Evolutionary conservation across 768 basidiomycete species (phyloP), one percentile per base, ranked within the genome.

Genomic region (Mrakia frigida): DNA sequence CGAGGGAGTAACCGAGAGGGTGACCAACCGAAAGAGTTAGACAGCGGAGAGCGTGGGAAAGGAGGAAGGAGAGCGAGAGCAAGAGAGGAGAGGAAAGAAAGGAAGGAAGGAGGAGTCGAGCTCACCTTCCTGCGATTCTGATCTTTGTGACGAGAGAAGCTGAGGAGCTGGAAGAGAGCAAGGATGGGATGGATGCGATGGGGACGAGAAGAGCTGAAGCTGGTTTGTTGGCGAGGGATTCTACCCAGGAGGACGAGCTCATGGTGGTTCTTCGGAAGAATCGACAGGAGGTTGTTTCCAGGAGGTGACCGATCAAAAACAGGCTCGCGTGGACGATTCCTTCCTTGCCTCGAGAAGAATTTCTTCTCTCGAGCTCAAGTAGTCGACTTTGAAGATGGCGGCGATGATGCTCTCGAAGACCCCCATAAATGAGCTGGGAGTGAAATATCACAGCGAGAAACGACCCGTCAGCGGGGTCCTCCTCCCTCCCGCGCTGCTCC

Each of bases 41-140:
- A n/a, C 7, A 65, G 63, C n/a, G 9, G 21, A n/a, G 63, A 25
- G 37, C 31, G 63, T 37, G 35, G 59, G 21, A 33, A 33, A 63
- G 28, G 31, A 18, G 60, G 35, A 63, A 28, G n/a, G 7, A 25
- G 33, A 4, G 21, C 33, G 63, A 33, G 14, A 21, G 23, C n/a
- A n/a, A n/a, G n/a, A n/a, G n/a, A n/a, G 37, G 61, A 21, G 33
- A n/a, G 25, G 25, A 3, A 39, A 39, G 39, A 25, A 23, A 23
- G 35, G 39, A 33, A 63, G 39, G 63, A 13, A 31, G 60, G 60
- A 65, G 21, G 61, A 28, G 65, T 18, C 37, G 65, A 68, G 65
- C 65, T 68, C 65, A 68, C 65, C 65, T 39, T 41, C 73, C 73
- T 4, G 50, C 73, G 39, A 74, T 50, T 21, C 73, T 56, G 73